Conservation (phyloP, 208 protist genomes). For the Leishmania turanica region DNA sequence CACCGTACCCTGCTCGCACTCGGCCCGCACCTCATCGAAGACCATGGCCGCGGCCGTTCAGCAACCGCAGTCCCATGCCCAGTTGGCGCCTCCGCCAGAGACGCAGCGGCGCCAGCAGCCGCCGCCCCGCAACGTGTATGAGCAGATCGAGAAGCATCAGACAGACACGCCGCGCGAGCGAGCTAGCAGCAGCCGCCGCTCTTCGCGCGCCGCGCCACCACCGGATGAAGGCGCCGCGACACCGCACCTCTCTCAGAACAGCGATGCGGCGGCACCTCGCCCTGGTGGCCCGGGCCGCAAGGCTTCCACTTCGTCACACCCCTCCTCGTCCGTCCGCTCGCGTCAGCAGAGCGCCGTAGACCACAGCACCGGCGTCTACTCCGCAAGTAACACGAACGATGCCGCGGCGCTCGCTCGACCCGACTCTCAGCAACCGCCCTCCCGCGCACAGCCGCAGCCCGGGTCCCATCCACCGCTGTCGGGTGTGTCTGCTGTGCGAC, state of each 20-base stretch:
- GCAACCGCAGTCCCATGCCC: not conserved
- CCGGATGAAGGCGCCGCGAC: not conserved
- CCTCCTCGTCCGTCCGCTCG: not conserved
- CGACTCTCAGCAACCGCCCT: not conserved
- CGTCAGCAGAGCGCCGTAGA: not conserved
- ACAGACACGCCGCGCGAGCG: not conserved
- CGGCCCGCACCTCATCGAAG: conserved; percentile 18
- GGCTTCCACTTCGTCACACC: not conserved
- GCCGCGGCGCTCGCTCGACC: not conserved
- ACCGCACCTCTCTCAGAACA: not conserved
- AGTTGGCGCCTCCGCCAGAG: not conserved
- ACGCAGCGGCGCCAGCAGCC: not conserved
- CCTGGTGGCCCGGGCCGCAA: not conserved
- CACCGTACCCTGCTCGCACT: conserved; percentile 29
- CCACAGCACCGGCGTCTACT: not conserved
- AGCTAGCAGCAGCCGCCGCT: conserved; percentile 3
- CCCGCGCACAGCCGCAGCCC: not conserved
- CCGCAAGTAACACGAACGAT: not conserved
- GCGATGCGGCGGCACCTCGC: not conserved
- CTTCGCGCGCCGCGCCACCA: not conserved
- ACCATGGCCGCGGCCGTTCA: conserved; percentile 3
- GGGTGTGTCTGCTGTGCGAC: too few species aligned
- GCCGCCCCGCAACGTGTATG: conserved; percentile 3
- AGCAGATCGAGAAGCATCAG: conserved; percentile 4
- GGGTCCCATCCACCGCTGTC: not conserved